Evolutionary conservation across 2,329 filamentous ascomycete genomes (phyloP).

Genomic region (Metarhizium album): DNA sequence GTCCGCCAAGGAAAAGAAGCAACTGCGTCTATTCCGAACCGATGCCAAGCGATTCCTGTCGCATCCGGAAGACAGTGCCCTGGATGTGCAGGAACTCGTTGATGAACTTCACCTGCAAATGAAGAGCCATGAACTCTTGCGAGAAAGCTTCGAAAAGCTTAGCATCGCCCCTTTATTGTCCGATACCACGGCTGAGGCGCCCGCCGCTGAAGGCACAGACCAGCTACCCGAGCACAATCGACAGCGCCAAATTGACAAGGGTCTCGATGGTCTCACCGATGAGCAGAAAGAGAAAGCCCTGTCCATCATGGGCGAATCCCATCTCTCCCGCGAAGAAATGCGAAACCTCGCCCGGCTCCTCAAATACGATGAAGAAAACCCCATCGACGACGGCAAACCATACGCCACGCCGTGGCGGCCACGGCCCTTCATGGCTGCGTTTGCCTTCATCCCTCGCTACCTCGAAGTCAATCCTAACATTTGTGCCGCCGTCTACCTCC

Average conservation of each 20-base stretch:
- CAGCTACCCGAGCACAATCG: conserved; percentile 16
- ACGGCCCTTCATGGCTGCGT: conserved; percentile 75
- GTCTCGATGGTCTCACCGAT: conserved; percentile 21
- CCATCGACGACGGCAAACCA: conserved; percentile 64
- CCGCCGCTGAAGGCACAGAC: not conserved
- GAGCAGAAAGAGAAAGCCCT: conserved; percentile 22
- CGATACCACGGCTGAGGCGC: conserved; percentile 10
- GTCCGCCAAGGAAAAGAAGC: conserved; percentile 62
- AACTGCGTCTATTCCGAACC: conserved; percentile 61
- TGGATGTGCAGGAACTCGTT: conserved; percentile 20
- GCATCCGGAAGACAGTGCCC: conserved; percentile 20
- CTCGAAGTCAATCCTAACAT: conserved; percentile 97
- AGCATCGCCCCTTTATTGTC: conserved; percentile 9
- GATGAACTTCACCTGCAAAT: conserved; percentile 22
- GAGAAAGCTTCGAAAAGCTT: conserved; percentile 20
- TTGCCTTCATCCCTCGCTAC: conserved; percentile 90
- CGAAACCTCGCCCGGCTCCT: conserved; percentile 46
- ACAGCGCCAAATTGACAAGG: conserved; percentile 23
- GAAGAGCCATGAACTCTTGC: conserved; percentile 21
- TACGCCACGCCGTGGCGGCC: conserved; percentile 89
- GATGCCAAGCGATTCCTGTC: conserved; percentile 51
- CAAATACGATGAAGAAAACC: conserved; percentile 59
- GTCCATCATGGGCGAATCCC: conserved; percentile 21
- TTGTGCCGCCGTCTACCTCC: conserved; percentile 87
- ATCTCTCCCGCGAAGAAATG: conserved; percentile 38